phyloP scores from a whole-genome alignment of 306 rosid species.

The Acacia melanoxylon region DNA sequence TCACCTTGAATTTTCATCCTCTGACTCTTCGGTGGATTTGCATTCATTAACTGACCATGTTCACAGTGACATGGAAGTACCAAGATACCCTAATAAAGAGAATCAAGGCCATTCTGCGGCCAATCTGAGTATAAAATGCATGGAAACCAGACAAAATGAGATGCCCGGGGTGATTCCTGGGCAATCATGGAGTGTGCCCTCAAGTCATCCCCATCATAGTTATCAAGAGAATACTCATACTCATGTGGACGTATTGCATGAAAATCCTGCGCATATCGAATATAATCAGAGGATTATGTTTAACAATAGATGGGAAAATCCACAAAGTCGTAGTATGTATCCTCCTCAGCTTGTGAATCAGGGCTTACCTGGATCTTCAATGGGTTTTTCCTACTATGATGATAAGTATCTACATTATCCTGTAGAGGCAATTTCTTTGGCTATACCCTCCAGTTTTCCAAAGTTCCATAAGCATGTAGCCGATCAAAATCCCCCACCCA shows the following conservation, averaged over 20 bases:
- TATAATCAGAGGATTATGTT: not conserved
- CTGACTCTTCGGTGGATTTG: constrained; percentile 20
- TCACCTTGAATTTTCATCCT: constrained; percentile 10
- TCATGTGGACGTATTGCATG: not conserved
- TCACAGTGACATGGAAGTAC: constrained; percentile 1
- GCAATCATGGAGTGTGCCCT: not conserved
- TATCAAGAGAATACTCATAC: not conserved
- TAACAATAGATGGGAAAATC: constrained; percentile 3
- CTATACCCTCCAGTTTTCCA: not conserved
- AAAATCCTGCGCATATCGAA: not conserved
- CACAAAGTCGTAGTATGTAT: not conserved
- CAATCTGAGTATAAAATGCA: not conserved
- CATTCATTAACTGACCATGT: not conserved
- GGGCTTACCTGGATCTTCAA: constrained; percentile 7
- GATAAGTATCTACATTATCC: constrained; percentile 15
- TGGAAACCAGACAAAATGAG: not conserved
- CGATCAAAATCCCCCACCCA: not conserved
- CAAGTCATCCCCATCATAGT: not conserved
- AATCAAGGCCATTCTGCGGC: not conserved
- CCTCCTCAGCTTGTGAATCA: constrained; percentile 2
- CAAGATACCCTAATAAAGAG: not conserved
- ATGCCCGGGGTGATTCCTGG: not conserved
- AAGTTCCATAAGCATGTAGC: constrained; percentile 29
- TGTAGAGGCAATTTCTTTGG: constrained; percentile 6
- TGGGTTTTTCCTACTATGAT: not conserved